Conservation (phyloP, 202 grass and related monocot species). For the Dendrocalamus latiflorus region DNA sequence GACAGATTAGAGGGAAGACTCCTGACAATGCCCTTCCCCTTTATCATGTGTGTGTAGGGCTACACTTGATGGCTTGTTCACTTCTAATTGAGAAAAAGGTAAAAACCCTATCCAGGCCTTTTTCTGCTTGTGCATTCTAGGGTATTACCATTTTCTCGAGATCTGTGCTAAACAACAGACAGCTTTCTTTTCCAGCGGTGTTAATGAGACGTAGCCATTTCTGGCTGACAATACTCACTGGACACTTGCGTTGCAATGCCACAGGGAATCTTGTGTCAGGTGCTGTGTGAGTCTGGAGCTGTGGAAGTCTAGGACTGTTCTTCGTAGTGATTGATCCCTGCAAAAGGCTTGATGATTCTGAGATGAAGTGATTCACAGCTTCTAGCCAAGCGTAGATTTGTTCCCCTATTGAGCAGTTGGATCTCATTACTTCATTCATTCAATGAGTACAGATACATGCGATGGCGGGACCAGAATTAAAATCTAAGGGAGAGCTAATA, state of each 20-base stretch:
- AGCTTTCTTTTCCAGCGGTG: conserved; percentile 34
- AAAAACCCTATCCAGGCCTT: conserved; percentile 17
- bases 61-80: background rate
- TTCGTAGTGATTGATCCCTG: conserved; percentile 33
- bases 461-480: too few relatives aligned
- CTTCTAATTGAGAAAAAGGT: conserved; percentile 23
- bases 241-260: conserved; percentile 15
- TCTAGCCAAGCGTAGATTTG: conserved; percentile 39
- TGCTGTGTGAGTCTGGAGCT: background rate
- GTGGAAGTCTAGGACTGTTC: conserved; percentile 28
- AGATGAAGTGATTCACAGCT: conserved; percentile 29
- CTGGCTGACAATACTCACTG: background rate
- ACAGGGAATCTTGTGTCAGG: conserved; percentile 43
- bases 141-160: conserved; percentile 25
- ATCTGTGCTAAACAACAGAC: conserved; percentile 28
- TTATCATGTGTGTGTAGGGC: background rate
- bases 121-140: conserved; percentile 34
- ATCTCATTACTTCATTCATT: conserved; percentile 40
- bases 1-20: background rate
- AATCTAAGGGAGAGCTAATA: too few relatives aligned
- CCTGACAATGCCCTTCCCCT: background rate
- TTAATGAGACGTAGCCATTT: conserved; percentile 7
- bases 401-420: conserved; percentile 31
- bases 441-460: background rate
- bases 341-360: conserved; percentile 36